A percentile compares a stretch with the other conserved stretches of the same genome.
These are phyloP conservation scores for Ceratocystis huliohia DNA, from an alignment of 2,329 filamentous ascomycete species.

Conservation along the genomic window DNA sequence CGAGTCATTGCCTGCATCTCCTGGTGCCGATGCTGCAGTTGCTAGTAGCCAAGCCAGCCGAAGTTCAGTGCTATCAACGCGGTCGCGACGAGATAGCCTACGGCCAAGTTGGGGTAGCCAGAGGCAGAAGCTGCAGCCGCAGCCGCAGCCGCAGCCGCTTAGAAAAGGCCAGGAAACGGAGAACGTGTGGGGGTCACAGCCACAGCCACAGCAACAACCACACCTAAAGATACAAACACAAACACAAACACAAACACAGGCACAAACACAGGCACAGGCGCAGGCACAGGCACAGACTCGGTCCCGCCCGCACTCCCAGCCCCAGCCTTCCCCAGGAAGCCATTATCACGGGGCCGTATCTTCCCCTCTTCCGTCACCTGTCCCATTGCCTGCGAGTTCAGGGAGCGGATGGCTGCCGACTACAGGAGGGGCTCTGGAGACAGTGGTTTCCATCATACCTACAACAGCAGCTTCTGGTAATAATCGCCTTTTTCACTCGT, in stretches of 20 bases:
- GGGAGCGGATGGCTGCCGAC: neutral
- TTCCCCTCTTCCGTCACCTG: neutral
- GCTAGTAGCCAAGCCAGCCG: constrained; percentile 5
- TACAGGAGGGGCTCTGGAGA: neutral
- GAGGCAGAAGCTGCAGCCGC: neutral
- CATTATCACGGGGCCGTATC: neutral
- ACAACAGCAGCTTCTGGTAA: neutral
- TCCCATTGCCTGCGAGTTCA: neutral
- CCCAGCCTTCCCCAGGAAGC: too few relatives aligned
- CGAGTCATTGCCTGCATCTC: neutral
- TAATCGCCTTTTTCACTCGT: neutral
- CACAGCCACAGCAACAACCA: neutral
- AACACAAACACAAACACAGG: neutral
- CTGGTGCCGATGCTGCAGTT: neutral
- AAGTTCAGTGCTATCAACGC: neutral
- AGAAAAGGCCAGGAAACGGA: neutral
- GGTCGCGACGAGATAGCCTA: constrained; percentile 2
- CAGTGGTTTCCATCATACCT: neutral
- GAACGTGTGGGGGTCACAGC: neutral
- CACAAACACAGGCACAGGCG: neutral
- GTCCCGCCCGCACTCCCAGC: neutral
- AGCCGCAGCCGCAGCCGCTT: neutral
- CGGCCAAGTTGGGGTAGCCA: constrained; percentile 3
- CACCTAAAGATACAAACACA: too few relatives aligned
- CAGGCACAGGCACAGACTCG: neutral